phyloP scores from a whole-genome alignment of 345 rosid species.

The Bretschneidera sinensis region DNA sequence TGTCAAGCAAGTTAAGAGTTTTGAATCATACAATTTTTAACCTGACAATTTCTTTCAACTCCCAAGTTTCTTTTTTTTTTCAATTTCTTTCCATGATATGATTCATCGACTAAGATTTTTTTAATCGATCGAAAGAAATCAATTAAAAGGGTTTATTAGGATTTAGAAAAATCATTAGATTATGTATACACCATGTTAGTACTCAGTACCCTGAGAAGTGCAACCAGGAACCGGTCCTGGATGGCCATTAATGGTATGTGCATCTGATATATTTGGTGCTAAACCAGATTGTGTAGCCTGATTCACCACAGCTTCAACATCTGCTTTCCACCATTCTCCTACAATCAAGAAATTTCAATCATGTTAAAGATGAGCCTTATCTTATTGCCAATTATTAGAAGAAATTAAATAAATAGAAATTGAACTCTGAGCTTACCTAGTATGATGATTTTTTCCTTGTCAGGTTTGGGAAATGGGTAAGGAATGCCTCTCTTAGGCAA shows the following conservation, averaged over 20 bases:
- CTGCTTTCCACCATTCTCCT: slow-evolving; percentile 92
- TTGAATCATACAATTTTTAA: no score
- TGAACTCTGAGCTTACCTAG: slow-evolving; percentile 41
- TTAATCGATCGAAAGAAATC: no score
- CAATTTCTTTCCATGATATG: no score
- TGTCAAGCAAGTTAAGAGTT: no score
- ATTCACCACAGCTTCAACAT: slow-evolving; percentile 54
- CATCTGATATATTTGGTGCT: slow-evolving; percentile 68
- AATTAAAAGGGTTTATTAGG: no score
- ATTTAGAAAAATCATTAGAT: no score
- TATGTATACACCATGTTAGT: not conserved
- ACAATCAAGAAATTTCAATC: not conserved
- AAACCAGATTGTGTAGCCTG: slow-evolving; percentile 45
- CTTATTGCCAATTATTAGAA: no score
- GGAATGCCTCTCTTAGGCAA: slow-evolving; percentile 50
- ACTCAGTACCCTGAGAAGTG: slow-evolving; percentile 49
- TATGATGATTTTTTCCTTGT: slow-evolving; percentile 46
- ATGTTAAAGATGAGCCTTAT: not conserved
- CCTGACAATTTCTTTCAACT: no score
- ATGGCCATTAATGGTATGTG: slow-evolving; percentile 70
- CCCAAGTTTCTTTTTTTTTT: no score
- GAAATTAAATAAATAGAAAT: no score
- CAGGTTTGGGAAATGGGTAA: slow-evolving; percentile 66
- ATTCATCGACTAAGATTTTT: no score
- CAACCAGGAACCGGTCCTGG: slow-evolving; percentile 54